These are phyloP conservation scores for Didymella pinodella DNA, from an alignment of 2,329 filamentous ascomycete species.

Conservation along the genomic window DNA sequence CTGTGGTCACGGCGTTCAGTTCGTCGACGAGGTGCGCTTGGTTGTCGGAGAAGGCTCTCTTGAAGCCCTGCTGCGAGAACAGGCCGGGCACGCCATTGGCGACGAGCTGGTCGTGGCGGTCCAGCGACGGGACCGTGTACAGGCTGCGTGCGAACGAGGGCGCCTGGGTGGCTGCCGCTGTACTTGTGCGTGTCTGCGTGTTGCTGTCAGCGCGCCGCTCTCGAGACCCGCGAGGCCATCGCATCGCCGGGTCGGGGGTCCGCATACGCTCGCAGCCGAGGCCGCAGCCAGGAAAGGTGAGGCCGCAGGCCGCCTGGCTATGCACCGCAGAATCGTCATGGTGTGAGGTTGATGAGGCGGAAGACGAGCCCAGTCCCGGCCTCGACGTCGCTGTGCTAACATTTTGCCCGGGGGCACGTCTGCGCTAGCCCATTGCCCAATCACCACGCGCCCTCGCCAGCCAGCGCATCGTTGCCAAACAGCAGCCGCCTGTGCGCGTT, in stretches of 20 bases:
- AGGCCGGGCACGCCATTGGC: slow-evolving; percentile 71
- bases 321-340: slow-evolving; percentile 47
- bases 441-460: slow-evolving; percentile 35
- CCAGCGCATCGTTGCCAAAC: slow-evolving; percentile 31
- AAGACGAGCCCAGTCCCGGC: neutral
- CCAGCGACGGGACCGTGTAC: slow-evolving; percentile 61
- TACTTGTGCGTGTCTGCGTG: slow-evolving; percentile 3
- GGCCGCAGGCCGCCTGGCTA: slow-evolving; percentile 40
- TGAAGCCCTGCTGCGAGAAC: slow-evolving; percentile 72
- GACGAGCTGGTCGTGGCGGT: slow-evolving; percentile 56
- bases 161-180: neutral
- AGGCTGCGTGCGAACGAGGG: slow-evolving; percentile 32
- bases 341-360: slow-evolving; percentile 16
- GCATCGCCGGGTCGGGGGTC: slow-evolving; percentile 3
- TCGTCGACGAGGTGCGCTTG: slow-evolving; percentile 76
- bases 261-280: slow-evolving; percentile 35
- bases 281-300: slow-evolving; percentile 33
- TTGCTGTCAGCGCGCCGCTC: slow-evolving; percentile 34
- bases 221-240: slow-evolving; percentile 13
- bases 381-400: slow-evolving; percentile 15
- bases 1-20: slow-evolving; percentile 76
- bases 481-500: slow-evolving; percentile 43
- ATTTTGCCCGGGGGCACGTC: slow-evolving; percentile 11
- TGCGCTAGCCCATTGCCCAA: slow-evolving; percentile 35
- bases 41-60: slow-evolving; percentile 83